These are phyloP conservation scores for Fonsecaea pedrosoi DNA, from an alignment of 2,329 filamentous ascomycete genomes.

Conservation along the genomic window DNA sequence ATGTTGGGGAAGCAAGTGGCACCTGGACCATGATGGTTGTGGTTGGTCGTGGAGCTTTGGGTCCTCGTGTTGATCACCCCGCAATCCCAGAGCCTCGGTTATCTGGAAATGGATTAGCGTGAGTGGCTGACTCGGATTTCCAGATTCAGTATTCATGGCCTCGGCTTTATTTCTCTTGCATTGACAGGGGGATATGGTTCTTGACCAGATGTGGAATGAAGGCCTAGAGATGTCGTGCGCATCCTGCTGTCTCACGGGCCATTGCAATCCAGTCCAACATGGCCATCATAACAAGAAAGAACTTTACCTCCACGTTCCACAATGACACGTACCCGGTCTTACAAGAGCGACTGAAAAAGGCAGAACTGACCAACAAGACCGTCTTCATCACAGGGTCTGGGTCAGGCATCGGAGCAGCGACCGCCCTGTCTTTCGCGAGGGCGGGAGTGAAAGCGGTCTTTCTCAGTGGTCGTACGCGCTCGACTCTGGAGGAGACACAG, in stretches of 20 bases:
- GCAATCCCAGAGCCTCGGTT: conserved; percentile 2
- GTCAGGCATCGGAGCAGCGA: conserved; percentile 41
- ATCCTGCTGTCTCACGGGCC: not conserved
- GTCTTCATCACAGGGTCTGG: conserved; percentile 44
- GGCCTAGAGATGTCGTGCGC: not conserved
- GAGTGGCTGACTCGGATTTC: not conserved
- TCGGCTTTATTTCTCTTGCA: not conserved
- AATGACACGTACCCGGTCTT: conserved; percentile 12
- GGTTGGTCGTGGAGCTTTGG: not conserved
- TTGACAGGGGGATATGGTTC: not conserved
- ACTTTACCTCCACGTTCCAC: conserved; percentile 14
- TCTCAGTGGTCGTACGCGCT: conserved; percentile 48
- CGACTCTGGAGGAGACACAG: conserved; percentile 42
- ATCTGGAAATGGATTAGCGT: not conserved
- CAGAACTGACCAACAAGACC: conserved; percentile 41
- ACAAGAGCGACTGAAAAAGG: conserved; percentile 3
- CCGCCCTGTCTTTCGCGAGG: conserved; percentile 43
- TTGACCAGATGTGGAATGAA: not conserved
- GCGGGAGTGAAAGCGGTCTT: conserved; percentile 50
- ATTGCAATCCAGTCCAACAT: not conserved
- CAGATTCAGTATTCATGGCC: not conserved
- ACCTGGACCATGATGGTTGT: too few relatives aligned
- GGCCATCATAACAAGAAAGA: conserved; percentile 3
- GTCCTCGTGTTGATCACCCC: not conserved
- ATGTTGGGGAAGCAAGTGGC: not conserved